phyloP scores from a whole-genome alignment of 2,329 filamentous ascomycete genomes.

The Talaromyces albobiverticillius region DNA sequence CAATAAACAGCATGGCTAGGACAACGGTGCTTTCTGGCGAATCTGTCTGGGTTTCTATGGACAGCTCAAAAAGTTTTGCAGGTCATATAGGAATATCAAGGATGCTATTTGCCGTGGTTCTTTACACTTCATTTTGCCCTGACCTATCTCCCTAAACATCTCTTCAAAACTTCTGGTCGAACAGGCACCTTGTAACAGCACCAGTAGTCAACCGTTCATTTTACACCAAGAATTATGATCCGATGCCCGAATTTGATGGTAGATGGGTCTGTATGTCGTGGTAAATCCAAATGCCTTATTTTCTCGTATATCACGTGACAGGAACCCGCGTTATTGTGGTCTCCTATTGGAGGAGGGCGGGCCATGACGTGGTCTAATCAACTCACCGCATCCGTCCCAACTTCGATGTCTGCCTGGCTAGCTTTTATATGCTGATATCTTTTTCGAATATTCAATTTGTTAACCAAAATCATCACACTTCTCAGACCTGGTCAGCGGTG shows the following conservation, averaged over 20 bases:
- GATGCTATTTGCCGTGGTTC: conserved; percentile 8
- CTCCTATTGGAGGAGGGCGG: neutral
- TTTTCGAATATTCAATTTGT: neutral
- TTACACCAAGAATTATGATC: neutral
- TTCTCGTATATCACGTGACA: neutral
- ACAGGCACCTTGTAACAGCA: neutral
- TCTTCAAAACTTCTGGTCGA: neutral
- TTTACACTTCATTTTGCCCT: neutral
- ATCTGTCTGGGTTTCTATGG: neutral
- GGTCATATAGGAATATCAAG: conserved; percentile 11
- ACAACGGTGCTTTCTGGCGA: conserved; percentile 1
- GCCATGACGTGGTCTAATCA: neutral
- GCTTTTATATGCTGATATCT: neutral
- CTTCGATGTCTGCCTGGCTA: neutral
- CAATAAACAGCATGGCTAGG: conserved; percentile 5
- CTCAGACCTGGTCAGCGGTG: neutral
- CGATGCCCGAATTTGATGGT: neutral
- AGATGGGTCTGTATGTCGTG: too few relatives aligned
- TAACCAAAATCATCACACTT: neutral
- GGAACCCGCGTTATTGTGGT: neutral
- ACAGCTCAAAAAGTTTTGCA: conserved; percentile 6
- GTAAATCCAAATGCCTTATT: too few relatives aligned
- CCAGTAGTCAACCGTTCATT: too few relatives aligned
- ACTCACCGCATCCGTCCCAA: neutral
- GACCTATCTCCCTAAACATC: neutral